Evolutionary conservation across 2,329 filamentous ascomycete genomes (phyloP).

Genomic region (Graphilbum sp.): DNA sequence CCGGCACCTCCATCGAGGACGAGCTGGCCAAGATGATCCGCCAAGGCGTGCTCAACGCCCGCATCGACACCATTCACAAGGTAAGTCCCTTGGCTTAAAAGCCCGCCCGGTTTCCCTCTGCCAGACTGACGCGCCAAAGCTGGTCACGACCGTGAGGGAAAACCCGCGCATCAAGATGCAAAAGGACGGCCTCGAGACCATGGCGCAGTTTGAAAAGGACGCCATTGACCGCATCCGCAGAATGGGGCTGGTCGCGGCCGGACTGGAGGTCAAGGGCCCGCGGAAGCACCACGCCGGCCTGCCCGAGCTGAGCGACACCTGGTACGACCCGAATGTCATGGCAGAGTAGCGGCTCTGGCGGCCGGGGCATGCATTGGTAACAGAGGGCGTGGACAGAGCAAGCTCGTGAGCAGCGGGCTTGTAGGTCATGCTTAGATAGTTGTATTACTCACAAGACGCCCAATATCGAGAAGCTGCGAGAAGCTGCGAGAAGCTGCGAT

Average conservation of each 20-base stretch:
- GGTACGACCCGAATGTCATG: constrained; percentile 2
- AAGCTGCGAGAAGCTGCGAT: too few species aligned
- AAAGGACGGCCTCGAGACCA: constrained; percentile 46
- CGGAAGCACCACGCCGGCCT: constrained; percentile 2
- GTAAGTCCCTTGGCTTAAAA: constrained; percentile 16
- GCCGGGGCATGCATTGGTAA: not conserved
- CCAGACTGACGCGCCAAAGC: constrained; percentile 19
- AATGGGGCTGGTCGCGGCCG: constrained; percentile 59
- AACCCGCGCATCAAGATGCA: constrained; percentile 58
- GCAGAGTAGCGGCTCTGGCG: not conserved
- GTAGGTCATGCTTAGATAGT: too few species aligned
- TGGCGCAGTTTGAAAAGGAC: constrained; percentile 56
- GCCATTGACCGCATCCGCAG: constrained; percentile 61
- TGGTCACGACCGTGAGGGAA: constrained; percentile 55
- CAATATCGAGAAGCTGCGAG: too few species aligned
- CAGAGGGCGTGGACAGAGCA: too few species aligned
- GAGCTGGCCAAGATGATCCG: constrained; percentile 72
- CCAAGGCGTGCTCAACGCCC: constrained; percentile 51
- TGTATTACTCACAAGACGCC: too few species aligned
- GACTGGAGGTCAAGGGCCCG: constrained; percentile 47
- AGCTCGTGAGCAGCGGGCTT: too few species aligned
- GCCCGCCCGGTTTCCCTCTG: not conserved
- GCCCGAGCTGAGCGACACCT: constrained; percentile 1
- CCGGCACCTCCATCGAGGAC: constrained; percentile 45
- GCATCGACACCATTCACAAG: constrained; percentile 71